phyloP scores from a whole-genome alignment of 78 protist genomes.

The Blattamonas nauphoetae region DNA sequence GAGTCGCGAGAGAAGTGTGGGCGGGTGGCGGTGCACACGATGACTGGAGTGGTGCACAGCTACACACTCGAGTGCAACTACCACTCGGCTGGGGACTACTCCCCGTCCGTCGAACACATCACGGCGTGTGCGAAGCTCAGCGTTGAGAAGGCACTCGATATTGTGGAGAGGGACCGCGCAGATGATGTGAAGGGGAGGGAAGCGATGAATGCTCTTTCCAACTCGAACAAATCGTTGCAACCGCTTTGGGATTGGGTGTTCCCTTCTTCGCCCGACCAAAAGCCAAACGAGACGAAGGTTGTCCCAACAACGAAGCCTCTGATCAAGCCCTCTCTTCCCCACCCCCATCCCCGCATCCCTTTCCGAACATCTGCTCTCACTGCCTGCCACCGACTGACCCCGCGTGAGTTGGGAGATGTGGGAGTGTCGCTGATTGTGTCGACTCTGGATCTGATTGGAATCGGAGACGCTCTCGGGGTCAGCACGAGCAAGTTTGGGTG shows the following conservation, averaged over 20 bases:
- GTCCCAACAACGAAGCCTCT: background rate
- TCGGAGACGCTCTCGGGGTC: background rate
- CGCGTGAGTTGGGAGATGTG: background rate
- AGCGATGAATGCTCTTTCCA: background rate
- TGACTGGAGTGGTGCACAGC: background rate
- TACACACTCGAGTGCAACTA: constrained; percentile 7
- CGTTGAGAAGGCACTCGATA: background rate
- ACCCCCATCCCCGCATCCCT: background rate
- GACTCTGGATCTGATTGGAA: background rate
- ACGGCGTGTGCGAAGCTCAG: background rate
- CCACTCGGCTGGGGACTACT: no score
- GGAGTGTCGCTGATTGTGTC: background rate
- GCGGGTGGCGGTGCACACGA: background rate
- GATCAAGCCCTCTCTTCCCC: background rate
- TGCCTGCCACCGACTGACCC: background rate
- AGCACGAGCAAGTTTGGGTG: background rate
- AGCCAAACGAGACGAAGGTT: background rate
- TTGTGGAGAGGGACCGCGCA: background rate
- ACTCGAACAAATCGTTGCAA: background rate
- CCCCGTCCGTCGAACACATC: no score
- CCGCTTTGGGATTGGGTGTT: no score
- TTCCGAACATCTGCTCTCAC: background rate
- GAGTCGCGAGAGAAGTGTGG: background rate
- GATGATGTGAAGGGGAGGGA: background rate
- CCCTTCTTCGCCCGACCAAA: no score